phyloP scores from a whole-genome alignment of 805 yeast species.

The Metschnikowia peoriensis region DNA sequence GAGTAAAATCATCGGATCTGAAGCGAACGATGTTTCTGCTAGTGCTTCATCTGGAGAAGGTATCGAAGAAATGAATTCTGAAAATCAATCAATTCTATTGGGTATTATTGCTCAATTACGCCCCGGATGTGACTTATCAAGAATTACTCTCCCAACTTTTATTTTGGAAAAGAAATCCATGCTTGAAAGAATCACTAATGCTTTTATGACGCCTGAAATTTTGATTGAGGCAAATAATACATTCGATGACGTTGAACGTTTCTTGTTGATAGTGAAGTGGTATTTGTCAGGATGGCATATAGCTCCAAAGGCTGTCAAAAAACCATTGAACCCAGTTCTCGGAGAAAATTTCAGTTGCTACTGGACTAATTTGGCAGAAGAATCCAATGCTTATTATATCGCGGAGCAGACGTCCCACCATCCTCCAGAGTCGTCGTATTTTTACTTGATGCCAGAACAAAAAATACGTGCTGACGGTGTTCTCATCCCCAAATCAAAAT shows the following conservation, averaged over 20 bases:
- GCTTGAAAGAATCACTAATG: conserved; percentile 93
- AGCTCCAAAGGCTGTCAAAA: conserved; percentile 97
- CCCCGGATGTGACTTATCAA: conserved; percentile 86
- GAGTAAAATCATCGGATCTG: too few relatives aligned
- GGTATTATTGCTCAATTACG: conserved; percentile 88
- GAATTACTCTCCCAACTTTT: conserved; percentile 93
- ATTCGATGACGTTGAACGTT: conserved; percentile 62
- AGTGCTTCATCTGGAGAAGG: too few relatives aligned
- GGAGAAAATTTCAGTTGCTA: conserved; percentile 90
- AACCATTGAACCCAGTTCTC: conserved; percentile 91
- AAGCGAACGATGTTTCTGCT: too few relatives aligned
- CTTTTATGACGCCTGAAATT: conserved; percentile 74
- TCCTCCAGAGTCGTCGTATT: conserved; percentile 96
- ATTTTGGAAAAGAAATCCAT: conserved; percentile 92
- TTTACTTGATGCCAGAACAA: conserved; percentile 78
- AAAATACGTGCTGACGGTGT: conserved; percentile 87
- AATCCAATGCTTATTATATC: conserved; percentile 71
- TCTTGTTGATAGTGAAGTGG: conserved; percentile 77
- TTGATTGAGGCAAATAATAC: conserved; percentile 64
- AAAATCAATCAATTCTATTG: conserved; percentile 67
- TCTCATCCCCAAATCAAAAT: conserved; percentile 81
- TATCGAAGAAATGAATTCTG: too few relatives aligned
- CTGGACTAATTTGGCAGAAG: conserved; percentile 81
- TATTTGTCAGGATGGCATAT: conserved; percentile 97
- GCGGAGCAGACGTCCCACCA: conserved; percentile 97